A percentile compares a stretch with the other conserved stretches of the same genome.
These are phyloP conservation scores for Myotisia sp. DNA, from an alignment of 2,329 filamentous ascomycete species.

Conservation along the genomic window DNA sequence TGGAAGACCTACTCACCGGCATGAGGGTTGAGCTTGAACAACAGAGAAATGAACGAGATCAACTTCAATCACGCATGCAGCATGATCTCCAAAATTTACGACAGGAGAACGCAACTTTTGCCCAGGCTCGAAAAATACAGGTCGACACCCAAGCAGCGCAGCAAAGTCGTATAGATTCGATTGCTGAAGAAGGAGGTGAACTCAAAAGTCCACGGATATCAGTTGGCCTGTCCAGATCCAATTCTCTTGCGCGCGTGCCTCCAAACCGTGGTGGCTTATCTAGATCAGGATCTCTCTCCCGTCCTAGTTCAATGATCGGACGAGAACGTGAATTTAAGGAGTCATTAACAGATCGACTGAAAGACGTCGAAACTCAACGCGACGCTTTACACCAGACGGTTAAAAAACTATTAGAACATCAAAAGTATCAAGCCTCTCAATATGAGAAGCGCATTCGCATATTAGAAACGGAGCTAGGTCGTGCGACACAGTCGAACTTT, in stretches of 20 bases:
- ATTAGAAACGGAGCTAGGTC: slow-evolving; percentile 65
- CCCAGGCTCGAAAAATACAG: slow-evolving; percentile 34
- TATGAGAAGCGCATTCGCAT: slow-evolving; percentile 66
- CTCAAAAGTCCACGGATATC: slow-evolving; percentile 24
- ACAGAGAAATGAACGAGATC: slow-evolving; percentile 71
- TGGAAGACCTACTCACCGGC: slow-evolving; percentile 77
- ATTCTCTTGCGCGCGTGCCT: slow-evolving; percentile 48
- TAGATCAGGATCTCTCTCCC: slow-evolving; percentile 39
- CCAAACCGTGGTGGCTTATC: slow-evolving; percentile 26
- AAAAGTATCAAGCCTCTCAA: slow-evolving; percentile 70
- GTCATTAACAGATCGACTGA: slow-evolving; percentile 61
- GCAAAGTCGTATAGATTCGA: slow-evolving; percentile 42
- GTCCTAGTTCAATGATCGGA: slow-evolving; percentile 41
- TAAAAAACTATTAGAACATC: slow-evolving; percentile 69
- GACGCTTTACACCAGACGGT: slow-evolving; percentile 82
- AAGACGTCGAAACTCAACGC: slow-evolving; percentile 84
- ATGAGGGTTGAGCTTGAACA: slow-evolving; percentile 70
- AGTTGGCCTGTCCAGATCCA: slow-evolving; percentile 48
- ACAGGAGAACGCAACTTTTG: slow-evolving; percentile 26
- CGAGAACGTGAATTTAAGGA: slow-evolving; percentile 51
- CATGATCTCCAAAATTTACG: slow-evolving; percentile 64
- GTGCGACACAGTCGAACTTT: slow-evolving; percentile 48
- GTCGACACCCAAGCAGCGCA: slow-evolving; percentile 29
- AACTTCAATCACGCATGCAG: slow-evolving; percentile 64
- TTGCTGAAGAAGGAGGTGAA: slow-evolving; percentile 39